Evolutionary conservation across 176 grass and related monocot genomes (phyloP).

Genomic region (Phragmites australis): DNA sequence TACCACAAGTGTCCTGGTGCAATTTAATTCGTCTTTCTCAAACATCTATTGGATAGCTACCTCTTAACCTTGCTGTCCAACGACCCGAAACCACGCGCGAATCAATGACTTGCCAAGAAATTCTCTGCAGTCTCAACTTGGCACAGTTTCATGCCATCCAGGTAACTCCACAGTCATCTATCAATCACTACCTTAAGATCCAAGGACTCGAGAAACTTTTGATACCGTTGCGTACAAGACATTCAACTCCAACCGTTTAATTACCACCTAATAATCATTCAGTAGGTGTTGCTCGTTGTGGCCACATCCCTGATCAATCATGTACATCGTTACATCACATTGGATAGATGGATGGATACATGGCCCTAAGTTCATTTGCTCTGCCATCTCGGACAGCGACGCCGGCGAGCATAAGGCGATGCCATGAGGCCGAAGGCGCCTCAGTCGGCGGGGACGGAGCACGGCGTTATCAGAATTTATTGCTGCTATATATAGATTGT

Average conservation of each 20-base stretch:
- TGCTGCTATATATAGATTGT: not conserved
- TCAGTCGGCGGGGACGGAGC: not conserved
- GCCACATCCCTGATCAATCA: conserved; percentile 30
- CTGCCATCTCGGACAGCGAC: not conserved
- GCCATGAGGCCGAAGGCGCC: conserved; percentile 4
- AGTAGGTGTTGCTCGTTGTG: not conserved
- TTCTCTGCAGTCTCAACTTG: conserved; percentile 16
- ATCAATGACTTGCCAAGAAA: not conserved
- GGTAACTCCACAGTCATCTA: conserved; percentile 16
- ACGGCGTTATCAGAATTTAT: not conserved
- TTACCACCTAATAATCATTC: not conserved
- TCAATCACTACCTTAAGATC: conserved; percentile 21
- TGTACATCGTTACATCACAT: not conserved
- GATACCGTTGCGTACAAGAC: not conserved
- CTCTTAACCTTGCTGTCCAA: not conserved
- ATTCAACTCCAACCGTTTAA: not conserved
- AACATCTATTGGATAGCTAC: not conserved
- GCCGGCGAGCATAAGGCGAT: not conserved
- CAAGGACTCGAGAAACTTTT: not conserved
- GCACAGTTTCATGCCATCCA: conserved; percentile 13
- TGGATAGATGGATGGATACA: not conserved
- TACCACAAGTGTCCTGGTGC: not conserved
- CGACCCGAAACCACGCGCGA: not conserved
- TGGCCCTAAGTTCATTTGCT: conserved; percentile 4
- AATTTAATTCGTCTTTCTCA: not conserved